Evolutionary conservation across 768 basidiomycete species (phyloP).

Genomic region (Leccinum longicurvipes): DNA sequence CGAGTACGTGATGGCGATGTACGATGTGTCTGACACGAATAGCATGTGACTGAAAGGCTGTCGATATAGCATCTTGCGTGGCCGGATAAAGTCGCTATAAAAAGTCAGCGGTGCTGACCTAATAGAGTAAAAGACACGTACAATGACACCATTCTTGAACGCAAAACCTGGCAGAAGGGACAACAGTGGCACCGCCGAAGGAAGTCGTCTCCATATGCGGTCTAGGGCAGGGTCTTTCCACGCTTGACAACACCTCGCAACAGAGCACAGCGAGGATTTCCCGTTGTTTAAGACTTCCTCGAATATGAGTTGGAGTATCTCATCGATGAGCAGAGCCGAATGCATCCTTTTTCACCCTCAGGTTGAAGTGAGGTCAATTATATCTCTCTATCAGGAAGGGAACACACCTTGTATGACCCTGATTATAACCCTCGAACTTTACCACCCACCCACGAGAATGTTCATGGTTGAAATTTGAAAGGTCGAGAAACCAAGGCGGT

Average conservation of each 20-base stretch:
- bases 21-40: constrained; percentile 23
- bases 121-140: constrained; percentile 1
- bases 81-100: constrained; percentile 10
- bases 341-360: constrained; percentile 36
- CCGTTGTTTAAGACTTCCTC: constrained; percentile 29
- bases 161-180: constrained; percentile 30
- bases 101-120: background rate
- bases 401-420: constrained; percentile 5
- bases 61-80: background rate
- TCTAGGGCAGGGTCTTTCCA: constrained; percentile 52
- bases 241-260: constrained; percentile 42
- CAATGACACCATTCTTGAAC: constrained; percentile 7
- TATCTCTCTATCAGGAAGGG: background rate
- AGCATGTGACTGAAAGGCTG: constrained; percentile 21
- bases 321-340: constrained; percentile 44
- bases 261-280: constrained; percentile 30
- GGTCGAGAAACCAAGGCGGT: constrained; percentile 7
- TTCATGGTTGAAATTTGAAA: background rate
- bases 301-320: constrained; percentile 45
- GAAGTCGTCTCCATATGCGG: constrained; percentile 41
- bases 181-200: constrained; percentile 41
- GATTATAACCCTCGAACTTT: background rate
- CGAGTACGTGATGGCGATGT: constrained; percentile 17
- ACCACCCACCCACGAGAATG: background rate
- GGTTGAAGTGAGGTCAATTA: background rate